phyloP scores from a whole-genome alignment of 2,329 filamentous ascomycete genomes.

The Trematosphaeria pertusa region DNA sequence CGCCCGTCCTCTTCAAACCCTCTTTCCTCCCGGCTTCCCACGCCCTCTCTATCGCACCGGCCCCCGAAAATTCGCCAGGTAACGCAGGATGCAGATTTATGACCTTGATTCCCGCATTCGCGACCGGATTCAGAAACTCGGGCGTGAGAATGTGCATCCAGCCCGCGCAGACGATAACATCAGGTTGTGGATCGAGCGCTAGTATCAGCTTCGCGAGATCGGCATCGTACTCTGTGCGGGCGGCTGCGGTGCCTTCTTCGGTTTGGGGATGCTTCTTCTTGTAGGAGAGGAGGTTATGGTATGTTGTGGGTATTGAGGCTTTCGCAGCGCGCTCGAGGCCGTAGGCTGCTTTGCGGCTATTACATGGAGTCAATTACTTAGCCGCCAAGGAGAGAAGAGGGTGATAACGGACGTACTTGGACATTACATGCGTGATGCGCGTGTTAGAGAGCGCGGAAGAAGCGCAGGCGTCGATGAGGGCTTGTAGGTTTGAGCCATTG shows the following conservation, averaged over 20 bases:
- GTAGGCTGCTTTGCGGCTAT: conserved; percentile 62
- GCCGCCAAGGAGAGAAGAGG: background rate
- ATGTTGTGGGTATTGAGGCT: conserved; percentile 72
- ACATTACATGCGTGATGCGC: conserved; percentile 68
- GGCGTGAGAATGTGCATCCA: conserved; percentile 85
- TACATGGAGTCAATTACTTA: background rate
- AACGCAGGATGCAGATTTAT: conserved; percentile 85
- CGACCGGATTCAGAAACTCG: conserved; percentile 73
- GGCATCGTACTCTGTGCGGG: conserved; percentile 74
- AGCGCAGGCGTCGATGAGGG: conserved; percentile 69
- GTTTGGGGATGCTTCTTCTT: conserved; percentile 67
- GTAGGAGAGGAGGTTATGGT: conserved; percentile 81
- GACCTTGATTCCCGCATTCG: conserved; percentile 67
- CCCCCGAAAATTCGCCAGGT: conserved; percentile 78
- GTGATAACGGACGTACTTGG: conserved; percentile 49
- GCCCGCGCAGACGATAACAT: conserved; percentile 79
- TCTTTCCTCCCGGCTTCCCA: conserved; percentile 75
- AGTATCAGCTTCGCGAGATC: conserved; percentile 75
- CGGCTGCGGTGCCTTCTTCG: conserved; percentile 57
- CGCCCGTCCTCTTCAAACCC: conserved; percentile 72
- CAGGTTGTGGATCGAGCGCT: conserved; percentile 61
- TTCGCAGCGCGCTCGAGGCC: conserved; percentile 67
- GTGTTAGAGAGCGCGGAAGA: conserved; percentile 57
- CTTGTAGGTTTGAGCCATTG: conserved; percentile 80
- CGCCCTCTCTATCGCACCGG: conserved; percentile 78